phyloP scores from a whole-genome alignment of 805 yeast species.

The Naumovozyma baii region DNA sequence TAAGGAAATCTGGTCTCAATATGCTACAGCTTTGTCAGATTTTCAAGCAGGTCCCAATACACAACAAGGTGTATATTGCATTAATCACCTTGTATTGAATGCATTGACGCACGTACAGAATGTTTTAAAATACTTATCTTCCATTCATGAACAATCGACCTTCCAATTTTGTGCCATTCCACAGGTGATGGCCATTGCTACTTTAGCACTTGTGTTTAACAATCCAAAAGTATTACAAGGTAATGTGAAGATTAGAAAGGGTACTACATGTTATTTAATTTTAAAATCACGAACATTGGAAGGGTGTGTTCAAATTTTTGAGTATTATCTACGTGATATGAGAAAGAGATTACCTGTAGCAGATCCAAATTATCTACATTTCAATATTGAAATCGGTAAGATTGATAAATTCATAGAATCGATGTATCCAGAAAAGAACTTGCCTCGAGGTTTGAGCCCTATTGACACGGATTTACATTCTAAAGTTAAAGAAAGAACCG shows the following conservation, averaged over 20 bases:
- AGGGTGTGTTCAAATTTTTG: slow-evolving; percentile 70
- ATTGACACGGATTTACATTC: slow-evolving; percentile 30
- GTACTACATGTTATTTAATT: slow-evolving; percentile 71
- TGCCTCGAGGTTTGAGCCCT: slow-evolving; percentile 46
- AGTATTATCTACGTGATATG: slow-evolving; percentile 60
- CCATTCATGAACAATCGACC: slow-evolving; percentile 68
- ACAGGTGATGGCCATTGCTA: slow-evolving; percentile 98
- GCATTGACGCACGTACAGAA: slow-evolving; percentile 72
- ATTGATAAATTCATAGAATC: slow-evolving; percentile 81
- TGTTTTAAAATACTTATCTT: slow-evolving; percentile 62
- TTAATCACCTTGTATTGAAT: slow-evolving; percentile 70
- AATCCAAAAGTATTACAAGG: slow-evolving; percentile 61
- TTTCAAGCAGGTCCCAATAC: slow-evolving; percentile 44
- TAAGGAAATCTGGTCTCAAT: slow-evolving; percentile 79
- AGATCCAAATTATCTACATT: slow-evolving; percentile 78
- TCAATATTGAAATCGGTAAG: slow-evolving; percentile 80
- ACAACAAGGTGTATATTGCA: slow-evolving; percentile 58
- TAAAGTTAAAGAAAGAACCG: slow-evolving; percentile 36
- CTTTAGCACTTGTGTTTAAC: slow-evolving; percentile 75
- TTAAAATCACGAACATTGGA: slow-evolving; percentile 62
- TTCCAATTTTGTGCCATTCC: slow-evolving; percentile 96
- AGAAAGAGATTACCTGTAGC: slow-evolving; percentile 68
- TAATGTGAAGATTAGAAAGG: slow-evolving; percentile 84
- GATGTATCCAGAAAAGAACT: slow-evolving; percentile 53
- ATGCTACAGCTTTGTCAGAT: slow-evolving; percentile 51